A percentile compares a stretch with the other conserved stretches of the same genome.
Evolutionary conservation across 148 eudicot species (phyloP).

Genomic region (Simmondsia chinensis): DNA sequence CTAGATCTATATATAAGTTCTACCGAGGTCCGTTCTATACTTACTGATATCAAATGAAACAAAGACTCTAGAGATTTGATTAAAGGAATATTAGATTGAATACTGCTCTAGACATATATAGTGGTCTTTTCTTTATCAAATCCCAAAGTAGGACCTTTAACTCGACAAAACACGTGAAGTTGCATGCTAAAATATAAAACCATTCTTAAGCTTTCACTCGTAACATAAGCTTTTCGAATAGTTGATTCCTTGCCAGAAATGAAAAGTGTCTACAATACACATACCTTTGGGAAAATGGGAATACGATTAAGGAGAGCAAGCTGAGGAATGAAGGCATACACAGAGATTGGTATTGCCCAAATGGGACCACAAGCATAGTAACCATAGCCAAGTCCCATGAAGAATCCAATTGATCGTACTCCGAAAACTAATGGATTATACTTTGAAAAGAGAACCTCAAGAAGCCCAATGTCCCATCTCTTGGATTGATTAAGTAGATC

Average conservation of each 20-base stretch:
- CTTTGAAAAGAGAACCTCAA: conserved; percentile 32
- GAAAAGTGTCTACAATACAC: no score
- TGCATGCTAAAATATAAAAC: no score
- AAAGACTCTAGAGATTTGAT: no score
- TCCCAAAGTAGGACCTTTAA: no score
- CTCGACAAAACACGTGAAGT: no score
- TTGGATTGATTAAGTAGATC: conserved; percentile 36
- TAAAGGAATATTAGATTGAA: no score
- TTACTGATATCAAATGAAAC: no score
- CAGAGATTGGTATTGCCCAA: conserved; percentile 27
- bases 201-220: background rate
- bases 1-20: no score
- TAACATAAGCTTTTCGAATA: background rate
- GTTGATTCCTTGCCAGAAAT: no score
- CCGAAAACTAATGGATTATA: conserved; percentile 37
- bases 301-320: conserved; percentile 43
- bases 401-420: conserved; percentile 19
- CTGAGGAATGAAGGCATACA: conserved; percentile 56
- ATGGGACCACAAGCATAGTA: conserved; percentile 31
- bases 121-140: no score
- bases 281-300: conserved; percentile 53
- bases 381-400: conserved; percentile 31
- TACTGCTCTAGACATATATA: no score
- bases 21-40: no score
- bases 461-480: conserved; percentile 53